Conservation (phyloP, 106 monocot genomes). For the Cymbidium sinense region DNA sequence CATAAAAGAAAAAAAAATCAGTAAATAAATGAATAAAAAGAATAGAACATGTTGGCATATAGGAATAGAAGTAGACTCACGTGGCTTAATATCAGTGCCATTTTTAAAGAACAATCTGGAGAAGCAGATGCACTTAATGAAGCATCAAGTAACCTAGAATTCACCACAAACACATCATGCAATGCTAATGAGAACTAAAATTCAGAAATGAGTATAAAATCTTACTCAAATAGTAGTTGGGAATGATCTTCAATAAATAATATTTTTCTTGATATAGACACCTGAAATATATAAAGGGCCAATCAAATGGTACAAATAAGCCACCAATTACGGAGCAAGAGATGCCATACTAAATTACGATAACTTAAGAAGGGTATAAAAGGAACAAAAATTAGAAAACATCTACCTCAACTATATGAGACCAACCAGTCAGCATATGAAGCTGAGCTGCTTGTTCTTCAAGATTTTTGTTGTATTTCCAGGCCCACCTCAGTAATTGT, state of each 20-base stretch:
- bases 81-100: slow-evolving; percentile 76
- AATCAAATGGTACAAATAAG: slow-evolving; percentile 4
- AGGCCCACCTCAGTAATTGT: slow-evolving; percentile 83
- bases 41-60: background rate
- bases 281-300: slow-evolving; percentile 33
- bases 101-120: slow-evolving; percentile 89
- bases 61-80: slow-evolving; percentile 27
- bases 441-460: slow-evolving; percentile 97
- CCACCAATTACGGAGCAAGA: slow-evolving; percentile 1
- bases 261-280: slow-evolving; percentile 87
- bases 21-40: background rate
- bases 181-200: background rate
- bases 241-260: slow-evolving; percentile 71
- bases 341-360: background rate
- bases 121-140: slow-evolving; percentile 75
- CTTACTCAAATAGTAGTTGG: slow-evolving; percentile 80
- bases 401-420: slow-evolving; percentile 79
- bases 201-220: background rate
- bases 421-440: slow-evolving; percentile 93
- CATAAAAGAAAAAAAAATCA: slow-evolving; percentile 5
- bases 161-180: background rate
- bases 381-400: background rate
- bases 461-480: slow-evolving; percentile 86
- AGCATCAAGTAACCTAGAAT: slow-evolving; percentile 73
- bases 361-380: slow-evolving; percentile 4